A percentile compares a stretch with the other conserved stretches of the same genome.
Conservation (phyloP, 2,329 filamentous ascomycete species). For the Penicillium italicum region DNA sequence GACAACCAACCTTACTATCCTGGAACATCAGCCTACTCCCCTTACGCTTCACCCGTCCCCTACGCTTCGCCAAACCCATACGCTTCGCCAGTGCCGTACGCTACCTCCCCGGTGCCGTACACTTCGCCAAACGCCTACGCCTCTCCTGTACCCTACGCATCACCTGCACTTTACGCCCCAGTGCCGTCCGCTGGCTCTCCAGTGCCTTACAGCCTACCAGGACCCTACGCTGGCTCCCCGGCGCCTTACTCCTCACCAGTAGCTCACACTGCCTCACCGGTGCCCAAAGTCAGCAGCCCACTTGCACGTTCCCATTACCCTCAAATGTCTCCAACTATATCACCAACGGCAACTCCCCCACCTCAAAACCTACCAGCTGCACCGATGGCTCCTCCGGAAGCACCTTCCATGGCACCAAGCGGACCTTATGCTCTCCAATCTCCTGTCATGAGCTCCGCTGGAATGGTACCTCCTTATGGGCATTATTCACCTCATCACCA, state of each 20-base stretch:
- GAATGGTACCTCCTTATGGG: constrained; percentile 34
- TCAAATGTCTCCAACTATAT: constrained; percentile 39
- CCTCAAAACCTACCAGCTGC: constrained; percentile 15
- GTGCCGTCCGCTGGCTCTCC: constrained; percentile 5
- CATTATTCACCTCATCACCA: constrained; percentile 28
- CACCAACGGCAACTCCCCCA: constrained; percentile 30
- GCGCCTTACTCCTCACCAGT: constrained; percentile 11
- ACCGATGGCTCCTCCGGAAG: constrained; percentile 20
- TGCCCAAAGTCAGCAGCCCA: constrained; percentile 36
- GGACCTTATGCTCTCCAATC: constrained; percentile 35
- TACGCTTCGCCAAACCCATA: constrained; percentile 11
- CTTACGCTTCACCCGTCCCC: constrained; percentile 16
- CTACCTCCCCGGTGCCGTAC: not conserved
- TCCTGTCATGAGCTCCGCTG: constrained; percentile 35
- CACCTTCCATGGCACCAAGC: constrained; percentile 26
- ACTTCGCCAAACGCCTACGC: not conserved
- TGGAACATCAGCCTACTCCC: constrained; percentile 21
- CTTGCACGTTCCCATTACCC: constrained; percentile 31
- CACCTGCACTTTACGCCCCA: not conserved
- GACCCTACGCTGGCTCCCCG: not conserved
- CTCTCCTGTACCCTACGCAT: constrained; percentile 30
- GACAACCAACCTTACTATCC: constrained; percentile 25
- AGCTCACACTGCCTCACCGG: constrained; percentile 24
- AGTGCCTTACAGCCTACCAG: constrained; percentile 1
- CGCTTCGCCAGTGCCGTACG: constrained; percentile 11